phyloP scores from a whole-genome alignment of 108 stramenopile species.

The Stephanodiscus triporus region DNA sequence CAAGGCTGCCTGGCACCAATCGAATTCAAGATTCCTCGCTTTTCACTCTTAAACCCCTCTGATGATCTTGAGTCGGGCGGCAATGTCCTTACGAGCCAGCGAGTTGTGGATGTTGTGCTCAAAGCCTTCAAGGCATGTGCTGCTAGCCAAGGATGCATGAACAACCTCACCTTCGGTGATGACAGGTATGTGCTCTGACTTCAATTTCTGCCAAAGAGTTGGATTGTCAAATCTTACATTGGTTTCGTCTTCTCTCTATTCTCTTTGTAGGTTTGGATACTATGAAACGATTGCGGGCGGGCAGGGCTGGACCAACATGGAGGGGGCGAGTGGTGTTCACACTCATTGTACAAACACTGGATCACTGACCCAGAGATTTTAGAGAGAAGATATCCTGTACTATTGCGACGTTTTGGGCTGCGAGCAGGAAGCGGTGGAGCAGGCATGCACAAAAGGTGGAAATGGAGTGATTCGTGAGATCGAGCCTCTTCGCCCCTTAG shows the following conservation, averaged over 20 bases:
- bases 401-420: constrained; percentile 89
- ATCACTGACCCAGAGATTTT: constrained; percentile 99
- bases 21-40: constrained; percentile 87
- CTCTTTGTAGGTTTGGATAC: constrained; percentile 83
- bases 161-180: constrained; percentile 99
- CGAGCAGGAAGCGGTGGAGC: constrained; percentile 92
- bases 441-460: constrained; percentile 89
- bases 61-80: constrained; percentile 95
- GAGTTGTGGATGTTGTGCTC: constrained; percentile 98
- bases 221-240: constrained; percentile 32
- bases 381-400: constrained; percentile 94
- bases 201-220: constrained; percentile 20
- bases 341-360: constrained; percentile 99
- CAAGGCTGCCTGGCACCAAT: constrained; percentile 97
- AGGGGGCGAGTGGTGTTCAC: constrained; percentile 95
- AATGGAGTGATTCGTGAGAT: constrained; percentile 95
- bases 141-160: constrained; percentile 99
- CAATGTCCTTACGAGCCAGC: constrained; percentile 97
- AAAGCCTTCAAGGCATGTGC: constrained; percentile 96
- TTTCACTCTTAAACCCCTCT: constrained; percentile 91
- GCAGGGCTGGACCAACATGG: constrained; percentile 98
- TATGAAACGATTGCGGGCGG: constrained; percentile 99
- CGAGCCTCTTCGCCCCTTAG: constrained; percentile 92
- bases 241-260: not conserved
- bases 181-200: constrained; percentile 89